A percentile compares a stretch with the other conserved stretches of the same genome.
Evolutionary conservation across 257 asterid species (phyloP).

Genomic region (Thymus quinquecostatus): DNA sequence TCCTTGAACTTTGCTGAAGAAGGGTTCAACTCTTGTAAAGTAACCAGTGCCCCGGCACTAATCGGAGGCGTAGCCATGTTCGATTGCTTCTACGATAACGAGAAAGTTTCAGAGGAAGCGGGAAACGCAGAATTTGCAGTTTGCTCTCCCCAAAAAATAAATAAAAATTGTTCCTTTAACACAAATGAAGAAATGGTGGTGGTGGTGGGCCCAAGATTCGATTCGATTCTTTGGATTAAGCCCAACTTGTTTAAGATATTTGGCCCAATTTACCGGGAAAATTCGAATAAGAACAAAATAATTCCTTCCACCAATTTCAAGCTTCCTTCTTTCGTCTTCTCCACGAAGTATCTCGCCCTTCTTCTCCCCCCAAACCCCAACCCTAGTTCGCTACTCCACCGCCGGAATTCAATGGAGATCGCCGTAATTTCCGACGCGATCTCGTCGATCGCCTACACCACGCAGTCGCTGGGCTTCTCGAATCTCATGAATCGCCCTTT

Average conservation of each 20-base stretch:
- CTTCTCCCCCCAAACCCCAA: conserved; percentile 27
- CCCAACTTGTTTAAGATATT: background rate
- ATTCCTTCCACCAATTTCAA: conserved; percentile 36
- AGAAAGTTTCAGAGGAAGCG: background rate
- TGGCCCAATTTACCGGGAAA: conserved; percentile 33
- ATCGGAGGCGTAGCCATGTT: conserved; percentile 52
- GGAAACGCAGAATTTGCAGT: background rate
- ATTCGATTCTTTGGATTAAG: background rate
- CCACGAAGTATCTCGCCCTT: conserved; percentile 36
- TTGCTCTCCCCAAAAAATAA: background rate
- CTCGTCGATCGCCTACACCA: conserved; percentile 46
- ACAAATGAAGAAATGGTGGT: too few relatives aligned
- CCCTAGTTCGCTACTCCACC: conserved; percentile 32
- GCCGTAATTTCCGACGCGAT: conserved; percentile 59
- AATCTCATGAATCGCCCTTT: conserved; percentile 49
- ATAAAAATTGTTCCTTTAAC: too few relatives aligned
- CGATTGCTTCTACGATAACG: conserved; percentile 5
- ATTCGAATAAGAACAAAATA: conserved; percentile 7
- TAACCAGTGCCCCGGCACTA: conserved; percentile 68
- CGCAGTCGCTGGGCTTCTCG: conserved; percentile 52
- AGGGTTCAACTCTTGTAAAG: conserved; percentile 66
- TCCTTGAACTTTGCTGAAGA: conserved; percentile 73
- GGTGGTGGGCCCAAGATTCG: background rate
- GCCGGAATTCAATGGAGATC: conserved; percentile 55
- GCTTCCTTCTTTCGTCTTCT: conserved; percentile 23